A percentile compares a stretch with the other conserved stretches of the same genome.
Evolutionary conservation across 495 filamentous ascomycete genomes (phyloP).

Genomic region (Aspergillus coremiiformis): DNA sequence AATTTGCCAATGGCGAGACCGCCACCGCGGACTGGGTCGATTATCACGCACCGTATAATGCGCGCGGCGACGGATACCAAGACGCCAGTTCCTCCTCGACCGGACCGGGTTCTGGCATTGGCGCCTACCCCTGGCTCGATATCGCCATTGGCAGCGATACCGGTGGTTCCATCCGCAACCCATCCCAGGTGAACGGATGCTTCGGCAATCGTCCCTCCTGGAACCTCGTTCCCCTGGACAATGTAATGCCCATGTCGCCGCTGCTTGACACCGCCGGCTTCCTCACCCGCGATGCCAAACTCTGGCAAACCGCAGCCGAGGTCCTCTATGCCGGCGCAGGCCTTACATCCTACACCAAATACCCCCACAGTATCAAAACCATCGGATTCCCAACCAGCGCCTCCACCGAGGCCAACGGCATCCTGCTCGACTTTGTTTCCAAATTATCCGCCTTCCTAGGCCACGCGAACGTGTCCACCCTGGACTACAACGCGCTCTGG

Average conservation of each 20-base stretch:
- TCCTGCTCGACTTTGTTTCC: too few relatives aligned
- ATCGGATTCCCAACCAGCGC: too few relatives aligned
- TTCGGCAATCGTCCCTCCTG: slow-evolving; percentile 27
- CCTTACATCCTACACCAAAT: too few relatives aligned
- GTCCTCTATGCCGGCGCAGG: too few relatives aligned
- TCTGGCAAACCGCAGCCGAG: too few relatives aligned
- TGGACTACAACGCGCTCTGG: too few relatives aligned
- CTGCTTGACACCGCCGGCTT: slow-evolving; percentile 42
- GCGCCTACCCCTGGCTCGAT: slow-evolving; percentile 35
- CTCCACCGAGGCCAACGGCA: too few relatives aligned
- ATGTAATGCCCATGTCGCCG: slow-evolving; percentile 39
- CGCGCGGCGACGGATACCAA: slow-evolving; percentile 39
- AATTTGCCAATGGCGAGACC: slow-evolving; percentile 34
- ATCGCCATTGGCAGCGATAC: slow-evolving; percentile 42
- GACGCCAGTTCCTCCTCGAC: slow-evolving; percentile 26
- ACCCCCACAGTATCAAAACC: too few relatives aligned
- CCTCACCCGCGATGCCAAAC: slow-evolving; percentile 20
- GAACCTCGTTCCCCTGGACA: slow-evolving; percentile 15
- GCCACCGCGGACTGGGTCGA: slow-evolving; percentile 31
- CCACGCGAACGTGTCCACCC: too few relatives aligned
- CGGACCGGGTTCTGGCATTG: slow-evolving; percentile 30
- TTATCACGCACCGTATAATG: slow-evolving; percentile 36
- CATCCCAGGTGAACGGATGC: slow-evolving; percentile 26
- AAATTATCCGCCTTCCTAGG: too few relatives aligned
- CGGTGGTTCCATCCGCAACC: slow-evolving; percentile 33